Conservation (phyloP, 495 filamentous ascomycete species). For the Chaetomium fimeti region DNA sequence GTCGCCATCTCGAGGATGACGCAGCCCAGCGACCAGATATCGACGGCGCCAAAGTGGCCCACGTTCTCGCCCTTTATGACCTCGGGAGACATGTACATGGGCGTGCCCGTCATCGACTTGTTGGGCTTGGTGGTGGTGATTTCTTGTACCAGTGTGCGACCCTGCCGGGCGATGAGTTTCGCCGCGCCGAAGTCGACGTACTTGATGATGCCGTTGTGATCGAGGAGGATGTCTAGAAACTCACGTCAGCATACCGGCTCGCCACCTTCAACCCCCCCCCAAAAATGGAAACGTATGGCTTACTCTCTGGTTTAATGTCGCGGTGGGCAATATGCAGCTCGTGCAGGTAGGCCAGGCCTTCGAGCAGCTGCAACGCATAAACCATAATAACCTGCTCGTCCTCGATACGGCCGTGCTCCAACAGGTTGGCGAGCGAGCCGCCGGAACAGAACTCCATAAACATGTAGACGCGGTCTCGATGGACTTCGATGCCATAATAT, state of each 20-base stretch:
- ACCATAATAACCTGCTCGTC: slow-evolving; percentile 98
- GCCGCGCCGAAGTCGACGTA: slow-evolving; percentile 98
- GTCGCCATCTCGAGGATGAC: slow-evolving; percentile 98
- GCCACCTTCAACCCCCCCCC: background rate
- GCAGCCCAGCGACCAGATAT: slow-evolving; percentile 96
- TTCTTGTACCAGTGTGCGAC: slow-evolving; percentile 73
- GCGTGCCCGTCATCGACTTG: slow-evolving; percentile 93
- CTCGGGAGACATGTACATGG: slow-evolving; percentile 99
- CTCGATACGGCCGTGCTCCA: slow-evolving; percentile 95
- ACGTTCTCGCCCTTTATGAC: slow-evolving; percentile 83
- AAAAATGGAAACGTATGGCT: slow-evolving; percentile 31
- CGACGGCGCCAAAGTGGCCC: slow-evolving; percentile 80
- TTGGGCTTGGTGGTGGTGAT: slow-evolving; percentile 65
- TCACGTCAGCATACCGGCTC: slow-evolving; percentile 25
- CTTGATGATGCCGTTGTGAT: slow-evolving; percentile 97
- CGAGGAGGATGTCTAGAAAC: slow-evolving; percentile 79
- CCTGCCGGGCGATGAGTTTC: slow-evolving; percentile 93
- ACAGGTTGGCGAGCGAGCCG: slow-evolving; percentile 81
- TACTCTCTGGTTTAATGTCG: slow-evolving; percentile 97
- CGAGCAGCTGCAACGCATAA: slow-evolving; percentile 91
- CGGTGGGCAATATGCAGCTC: slow-evolving; percentile 87
- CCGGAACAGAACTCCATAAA: slow-evolving; percentile 99
- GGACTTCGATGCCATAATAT: slow-evolving; percentile 96
- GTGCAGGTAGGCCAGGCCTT: slow-evolving; percentile 93
- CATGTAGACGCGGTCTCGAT: slow-evolving; percentile 97